Evolutionary conservation across 805 yeast genomes (phyloP), one percentile per base, ranked within the genome.

Genomic region (Brettanomyces bruxellensis): DNA sequence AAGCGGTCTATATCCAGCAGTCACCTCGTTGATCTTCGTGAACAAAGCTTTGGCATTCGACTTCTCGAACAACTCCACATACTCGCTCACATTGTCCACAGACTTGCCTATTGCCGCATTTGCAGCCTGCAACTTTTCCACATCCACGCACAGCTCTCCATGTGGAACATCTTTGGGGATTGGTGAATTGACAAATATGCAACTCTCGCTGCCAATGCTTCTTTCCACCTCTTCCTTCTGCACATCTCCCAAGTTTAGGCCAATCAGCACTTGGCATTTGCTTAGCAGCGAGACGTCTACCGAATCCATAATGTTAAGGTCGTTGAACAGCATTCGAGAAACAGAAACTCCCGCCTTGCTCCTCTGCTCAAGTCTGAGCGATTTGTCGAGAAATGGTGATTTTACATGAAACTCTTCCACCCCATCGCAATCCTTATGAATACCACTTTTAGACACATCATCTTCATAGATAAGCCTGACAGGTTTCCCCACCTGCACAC

Each of bases 331-430:
- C 1, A 53, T 55, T 44, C 59, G 51, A 8, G 53, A 48, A 13
- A 61, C 42, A 8, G 44, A 28, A 3, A 42, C 39, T 22, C 49
- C 11, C 60, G 62, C 1, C 51, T 43, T 45, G 58, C 64, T 13
- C 38, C 13, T 35, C 38, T 35, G 38, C 38, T 59, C 49, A 11
- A 61, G 54, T 38, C 68, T 51, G 11, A 55, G 46, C 1, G 62
- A 66, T 34, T 48, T 47, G 44, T 47, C 59, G 38, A 64, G 43
- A 41, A 64, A 54, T 13, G 68, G 67, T 0, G 68, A 53, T 36
- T 57, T 60, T 6, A 59, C 47, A 9, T 51, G 52, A 57, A 47
- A 8, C 42, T 42, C 4, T 54, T 52, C 14, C 47, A 44, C 6
- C 44, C 46, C 6, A 49, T 4, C 9, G 32, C 7, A 6, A 9